phyloP scores from a whole-genome alignment of 176 grass and related monocot species.

The Cenchrus fungigraminus region DNA sequence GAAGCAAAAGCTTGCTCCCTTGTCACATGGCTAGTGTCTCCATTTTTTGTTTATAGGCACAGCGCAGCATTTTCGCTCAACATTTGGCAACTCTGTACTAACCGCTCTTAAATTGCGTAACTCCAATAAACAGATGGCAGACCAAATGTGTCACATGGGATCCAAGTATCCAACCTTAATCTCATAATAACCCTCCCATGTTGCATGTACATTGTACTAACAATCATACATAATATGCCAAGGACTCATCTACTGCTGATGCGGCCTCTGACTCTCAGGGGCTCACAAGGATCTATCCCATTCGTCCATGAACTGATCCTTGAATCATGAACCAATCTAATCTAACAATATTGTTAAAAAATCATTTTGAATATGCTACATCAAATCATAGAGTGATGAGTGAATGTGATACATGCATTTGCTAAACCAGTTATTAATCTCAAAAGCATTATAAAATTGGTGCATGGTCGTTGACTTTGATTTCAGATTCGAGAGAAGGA shows the following conservation, averaged over 20 bases:
- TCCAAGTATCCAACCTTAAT: constrained; percentile 11
- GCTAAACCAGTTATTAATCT: not conserved
- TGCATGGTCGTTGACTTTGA: constrained; percentile 10
- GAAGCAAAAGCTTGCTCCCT: not conserved
- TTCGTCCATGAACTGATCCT: not conserved
- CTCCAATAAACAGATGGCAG: constrained; percentile 12
- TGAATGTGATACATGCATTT: constrained; percentile 15
- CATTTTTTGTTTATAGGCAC: not conserved
- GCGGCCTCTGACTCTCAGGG: not conserved
- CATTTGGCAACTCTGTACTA: constrained; percentile 2
- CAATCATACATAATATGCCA: constrained; percentile 14
- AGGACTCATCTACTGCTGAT: constrained; percentile 33
- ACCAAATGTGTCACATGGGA: constrained; percentile 5
- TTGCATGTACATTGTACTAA: constrained; percentile 24
- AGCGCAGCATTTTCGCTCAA: not conserved
- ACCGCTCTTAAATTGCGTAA: constrained; percentile 30
- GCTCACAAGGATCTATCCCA: constrained; percentile 22
- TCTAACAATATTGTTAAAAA: not conserved
- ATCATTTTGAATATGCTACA: not conserved
- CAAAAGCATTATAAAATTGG: constrained; percentile 12
- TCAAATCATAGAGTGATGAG: not conserved
- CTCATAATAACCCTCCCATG: not conserved
- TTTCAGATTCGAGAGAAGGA: not conserved
- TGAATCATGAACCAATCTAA: constrained; percentile 21
- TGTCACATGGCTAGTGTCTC: not conserved